Evolutionary conservation across 2,329 filamentous ascomycete genomes (phyloP), one percentile per base, ranked within the genome.

Genomic region (Colletotrichum brevisporum): DNA sequence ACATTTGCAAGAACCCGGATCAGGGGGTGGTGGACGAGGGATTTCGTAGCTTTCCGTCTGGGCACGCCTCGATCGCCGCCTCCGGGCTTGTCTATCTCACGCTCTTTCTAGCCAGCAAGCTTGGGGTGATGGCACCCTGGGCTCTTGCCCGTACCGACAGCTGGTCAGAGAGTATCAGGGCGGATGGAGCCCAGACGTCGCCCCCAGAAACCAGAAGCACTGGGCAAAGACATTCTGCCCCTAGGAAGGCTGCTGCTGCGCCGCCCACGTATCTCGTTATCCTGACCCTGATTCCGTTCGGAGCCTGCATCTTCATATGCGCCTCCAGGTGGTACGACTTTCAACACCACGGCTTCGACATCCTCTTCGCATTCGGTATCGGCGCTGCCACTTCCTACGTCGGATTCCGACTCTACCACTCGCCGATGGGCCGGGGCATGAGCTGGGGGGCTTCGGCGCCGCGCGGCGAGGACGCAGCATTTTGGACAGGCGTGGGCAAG

Each of bases 371-470:
- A 5, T 90, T 89, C 48, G 71, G 91, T 5, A 89, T 96, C 67
- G 93, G 93, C 2, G 86, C 90, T 5, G 79, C 88, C n/a, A 86
- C 86, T 26, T 87, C 91, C 4, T 89, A 88, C 77, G 86, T 93
- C 68, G 85, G 89, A 0, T 95, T 95, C 81, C 84, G 90, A 21
- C 91, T 89, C 81, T 95, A 94, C 75, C 92, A 95, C 76, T 80
- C 93, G 6, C 92, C 92, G 0, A 56, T 68, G 24, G 36, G n/a
- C 6, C 36, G 26, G 15, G 92, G 92, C 2, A 90, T 89, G 1
- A 92, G 92, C 2, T 95, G 92, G 92, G 88, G 92, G 92, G 88
- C 91, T 0, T 95, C 92, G 93, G 92, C 90, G 3, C 88, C 92
- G 0, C 84, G 93, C 54, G 59, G 53, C 26, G 47, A 62, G 45